Percentiles rank a stretch among this genome's conserved stretches.
phyloP scores from a whole-genome alignment of 2,329 filamentous ascomycete species.

The Talaromyces sp. region DNA sequence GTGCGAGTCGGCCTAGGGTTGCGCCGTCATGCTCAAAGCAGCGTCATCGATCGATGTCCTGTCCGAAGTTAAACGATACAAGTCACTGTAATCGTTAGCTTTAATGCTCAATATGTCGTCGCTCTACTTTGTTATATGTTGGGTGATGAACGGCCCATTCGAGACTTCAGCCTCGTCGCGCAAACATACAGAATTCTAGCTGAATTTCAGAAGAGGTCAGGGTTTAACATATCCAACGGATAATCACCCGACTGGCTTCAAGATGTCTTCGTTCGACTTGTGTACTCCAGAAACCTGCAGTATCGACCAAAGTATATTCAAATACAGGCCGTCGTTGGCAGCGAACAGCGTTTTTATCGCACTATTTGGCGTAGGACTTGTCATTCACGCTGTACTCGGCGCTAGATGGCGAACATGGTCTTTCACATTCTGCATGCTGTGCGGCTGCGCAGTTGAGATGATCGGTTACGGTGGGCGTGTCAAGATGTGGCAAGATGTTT shows the following conservation, averaged over 20 bases:
- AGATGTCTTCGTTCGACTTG: conserved; percentile 5
- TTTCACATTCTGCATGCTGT: conserved; percentile 50
- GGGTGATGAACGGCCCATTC: neutral
- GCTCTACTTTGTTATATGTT: neutral
- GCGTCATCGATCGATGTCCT: neutral
- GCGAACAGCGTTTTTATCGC: conserved; percentile 43
- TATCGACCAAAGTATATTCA: neutral
- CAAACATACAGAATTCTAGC: too few relatives aligned
- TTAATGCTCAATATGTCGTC: neutral
- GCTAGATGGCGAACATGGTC: conserved; percentile 37
- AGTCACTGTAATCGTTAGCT: neutral
- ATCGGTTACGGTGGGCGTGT: conserved; percentile 62
- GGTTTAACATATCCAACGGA: neutral
- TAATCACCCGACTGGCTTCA: neutral
- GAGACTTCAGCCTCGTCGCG: neutral
- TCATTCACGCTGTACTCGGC: conserved; percentile 38
- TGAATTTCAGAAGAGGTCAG: neutral
- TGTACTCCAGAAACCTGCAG: conserved; percentile 9
- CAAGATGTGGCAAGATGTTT: conserved; percentile 56
- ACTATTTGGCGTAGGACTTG: conserved; percentile 42
- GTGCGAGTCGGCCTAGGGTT: conserved; percentile 7
- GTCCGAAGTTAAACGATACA: neutral
- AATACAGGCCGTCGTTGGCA: conserved; percentile 22
- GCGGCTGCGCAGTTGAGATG: conserved; percentile 57
- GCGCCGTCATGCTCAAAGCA: neutral